Percentiles rank a stretch among this genome's conserved stretches.
Conservation (phyloP, 169 alveolate genomes). For the Cryptosporidium baileyi region DNA sequence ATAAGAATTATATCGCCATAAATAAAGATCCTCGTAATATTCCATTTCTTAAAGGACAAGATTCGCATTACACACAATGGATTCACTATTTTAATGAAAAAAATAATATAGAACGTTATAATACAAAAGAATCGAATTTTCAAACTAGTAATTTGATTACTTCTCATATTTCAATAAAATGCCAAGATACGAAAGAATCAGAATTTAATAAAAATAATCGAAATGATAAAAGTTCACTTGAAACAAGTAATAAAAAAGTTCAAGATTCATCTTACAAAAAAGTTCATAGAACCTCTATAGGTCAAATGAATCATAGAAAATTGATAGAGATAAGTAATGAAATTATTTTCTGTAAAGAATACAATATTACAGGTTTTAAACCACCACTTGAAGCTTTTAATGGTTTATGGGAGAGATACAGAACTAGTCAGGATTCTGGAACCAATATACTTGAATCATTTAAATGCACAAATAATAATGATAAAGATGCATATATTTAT, state of each 20-base stretch:
- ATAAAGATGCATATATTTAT: constrained; percentile 42
- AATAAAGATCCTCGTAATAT: not conserved
- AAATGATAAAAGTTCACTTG: not conserved
- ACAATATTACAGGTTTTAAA: constrained; percentile 23
- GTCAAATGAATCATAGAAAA: not conserved
- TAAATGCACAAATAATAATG: constrained; percentile 19
- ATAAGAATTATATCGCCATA: constrained; percentile 2
- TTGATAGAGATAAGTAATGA: too few relatives aligned
- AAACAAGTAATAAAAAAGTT: not conserved
- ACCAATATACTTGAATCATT: not conserved
- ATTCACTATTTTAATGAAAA: not conserved
- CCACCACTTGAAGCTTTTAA: constrained; percentile 19
- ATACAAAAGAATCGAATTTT: too few relatives aligned
- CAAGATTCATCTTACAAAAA: not conserved
- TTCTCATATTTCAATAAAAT: not conserved
- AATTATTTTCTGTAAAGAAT: not conserved
- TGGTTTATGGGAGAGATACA: constrained; percentile 12
- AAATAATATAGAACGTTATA: not conserved
- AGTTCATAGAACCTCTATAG: not conserved
- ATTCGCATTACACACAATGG: constrained; percentile 39
- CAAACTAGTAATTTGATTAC: too few relatives aligned
- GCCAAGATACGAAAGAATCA: not conserved
- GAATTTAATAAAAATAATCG: not conserved
- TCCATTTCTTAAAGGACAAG: constrained; percentile 57
- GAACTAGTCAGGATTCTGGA: not conserved